Percentiles rank a stretch among this genome's conserved stretches.
Conservation (phyloP, 2,329 filamentous ascomycete species). For the Penicillium sp. region DNA sequence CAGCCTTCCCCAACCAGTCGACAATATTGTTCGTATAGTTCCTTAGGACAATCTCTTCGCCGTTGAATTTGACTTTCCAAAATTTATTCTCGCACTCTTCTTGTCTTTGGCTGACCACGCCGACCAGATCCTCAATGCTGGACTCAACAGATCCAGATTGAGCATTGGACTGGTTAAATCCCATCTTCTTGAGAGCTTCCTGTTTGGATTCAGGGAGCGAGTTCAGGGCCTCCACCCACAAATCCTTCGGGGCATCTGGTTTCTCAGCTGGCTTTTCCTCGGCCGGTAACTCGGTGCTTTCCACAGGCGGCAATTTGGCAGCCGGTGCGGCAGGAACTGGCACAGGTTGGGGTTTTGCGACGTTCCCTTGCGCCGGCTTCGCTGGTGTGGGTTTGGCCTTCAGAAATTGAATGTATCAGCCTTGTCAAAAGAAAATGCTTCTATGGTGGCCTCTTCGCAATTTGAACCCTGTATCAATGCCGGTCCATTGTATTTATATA, state of each 20-base stretch:
- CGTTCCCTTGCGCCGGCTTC: too few relatives aligned
- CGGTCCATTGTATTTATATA: too few relatives aligned
- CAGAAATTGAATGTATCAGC: too few relatives aligned
- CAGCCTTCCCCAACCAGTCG: constrained; percentile 11
- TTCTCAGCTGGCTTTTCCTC: not conserved
- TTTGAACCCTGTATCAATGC: too few relatives aligned
- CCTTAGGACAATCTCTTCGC: constrained; percentile 7
- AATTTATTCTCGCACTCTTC: constrained; percentile 9
- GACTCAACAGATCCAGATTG: not conserved
- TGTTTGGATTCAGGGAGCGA: not conserved
- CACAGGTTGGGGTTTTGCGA: too few relatives aligned
- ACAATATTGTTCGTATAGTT: constrained; percentile 12
- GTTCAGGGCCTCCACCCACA: not conserved
- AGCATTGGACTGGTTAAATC: not conserved
- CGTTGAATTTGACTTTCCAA: constrained; percentile 6
- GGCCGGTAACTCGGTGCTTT: too few relatives aligned
- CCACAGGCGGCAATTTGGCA: too few relatives aligned
- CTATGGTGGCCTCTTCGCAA: too few relatives aligned
- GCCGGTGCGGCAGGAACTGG: too few relatives aligned
- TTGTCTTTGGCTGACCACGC: constrained; percentile 2
- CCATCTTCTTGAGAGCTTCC: constrained; percentile 1
- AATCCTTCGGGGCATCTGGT: not conserved
- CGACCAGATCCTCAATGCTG: constrained; percentile 2
- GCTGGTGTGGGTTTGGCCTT: too few relatives aligned
- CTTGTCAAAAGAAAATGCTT: too few relatives aligned